phyloP scores from a whole-genome alignment of 2,329 filamentous ascomycete species.

The Trichoderma polysporum region DNA sequence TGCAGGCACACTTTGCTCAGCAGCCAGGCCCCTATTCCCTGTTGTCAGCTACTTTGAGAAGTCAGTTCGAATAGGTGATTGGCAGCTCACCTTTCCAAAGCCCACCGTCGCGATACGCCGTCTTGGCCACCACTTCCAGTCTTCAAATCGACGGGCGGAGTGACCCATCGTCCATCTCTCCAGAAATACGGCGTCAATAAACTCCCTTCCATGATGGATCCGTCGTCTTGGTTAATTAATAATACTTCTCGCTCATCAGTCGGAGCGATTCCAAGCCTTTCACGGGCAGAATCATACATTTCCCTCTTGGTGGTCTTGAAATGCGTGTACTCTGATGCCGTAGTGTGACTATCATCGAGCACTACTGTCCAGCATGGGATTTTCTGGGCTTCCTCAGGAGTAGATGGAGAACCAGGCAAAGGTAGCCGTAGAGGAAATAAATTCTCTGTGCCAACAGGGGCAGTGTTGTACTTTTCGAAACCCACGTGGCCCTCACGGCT shows the following conservation, averaged over 20 bases:
- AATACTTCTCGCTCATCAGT: constrained; percentile 68
- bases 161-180: constrained; percentile 72
- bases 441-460: constrained; percentile 46
- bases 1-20: constrained; percentile 61
- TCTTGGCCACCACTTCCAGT: constrained; percentile 71
- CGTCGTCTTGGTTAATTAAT: constrained; percentile 60
- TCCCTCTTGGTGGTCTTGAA: constrained; percentile 80
- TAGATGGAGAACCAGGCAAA: constrained; percentile 36
- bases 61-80: background rate
- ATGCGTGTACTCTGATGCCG: constrained; percentile 66
- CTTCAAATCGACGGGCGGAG: constrained; percentile 59
- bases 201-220: constrained; percentile 80
- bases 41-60: constrained; percentile 14
- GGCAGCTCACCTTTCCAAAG: constrained; percentile 61
- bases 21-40: constrained; percentile 53
- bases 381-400: constrained; percentile 29
- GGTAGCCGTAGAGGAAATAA: constrained; percentile 60
- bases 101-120: constrained; percentile 81
- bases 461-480: constrained; percentile 40
- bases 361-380: constrained; percentile 43
- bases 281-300: constrained; percentile 70
- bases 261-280: constrained; percentile 55
- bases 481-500: constrained; percentile 47
- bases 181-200: constrained; percentile 81
- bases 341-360: constrained; percentile 44